These are phyloP conservation scores for Monosporozyma aquatica DNA, from an alignment of 805 yeast genomes.

Conservation along the genomic window DNA sequence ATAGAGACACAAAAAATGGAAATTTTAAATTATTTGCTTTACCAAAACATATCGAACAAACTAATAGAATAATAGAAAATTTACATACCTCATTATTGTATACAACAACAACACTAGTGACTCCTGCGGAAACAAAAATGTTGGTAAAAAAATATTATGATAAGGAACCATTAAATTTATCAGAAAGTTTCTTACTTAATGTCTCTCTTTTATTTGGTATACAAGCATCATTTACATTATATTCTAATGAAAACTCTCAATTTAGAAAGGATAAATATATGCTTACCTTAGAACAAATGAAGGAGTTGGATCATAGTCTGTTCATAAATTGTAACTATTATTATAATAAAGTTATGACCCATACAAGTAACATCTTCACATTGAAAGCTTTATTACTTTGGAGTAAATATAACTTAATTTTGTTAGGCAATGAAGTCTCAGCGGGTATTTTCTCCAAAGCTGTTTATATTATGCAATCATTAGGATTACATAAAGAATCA, in stretches of 20 bases:
- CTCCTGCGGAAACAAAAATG: conserved; percentile 2
- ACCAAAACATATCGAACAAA: conserved; percentile 3
- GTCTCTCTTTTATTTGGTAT: conserved; percentile 10
- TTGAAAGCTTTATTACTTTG: conserved; percentile 45
- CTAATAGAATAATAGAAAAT: conserved; percentile 8
- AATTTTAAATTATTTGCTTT: background rate
- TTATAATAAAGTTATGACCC: conserved; percentile 38
- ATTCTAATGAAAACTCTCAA: conserved; percentile 4
- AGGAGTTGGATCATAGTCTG: conserved; percentile 17
- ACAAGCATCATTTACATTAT: conserved; percentile 6
- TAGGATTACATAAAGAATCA: conserved; percentile 48
- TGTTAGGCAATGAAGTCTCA: conserved; percentile 33
- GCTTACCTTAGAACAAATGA: conserved; percentile 9
- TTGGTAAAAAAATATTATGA: conserved; percentile 8
- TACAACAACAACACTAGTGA: conserved; percentile 5
- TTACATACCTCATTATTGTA: conserved; percentile 3
- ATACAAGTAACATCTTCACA: conserved; percentile 41
- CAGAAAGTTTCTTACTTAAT: conserved; percentile 14
- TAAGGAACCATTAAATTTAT: conserved; percentile 7
- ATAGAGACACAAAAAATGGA: conserved; percentile 2
- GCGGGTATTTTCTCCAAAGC: conserved; percentile 36
- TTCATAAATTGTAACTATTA: conserved; percentile 37
- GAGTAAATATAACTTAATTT: conserved; percentile 27
- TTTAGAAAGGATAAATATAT: conserved; percentile 9
- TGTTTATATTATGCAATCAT: conserved; percentile 41